These are phyloP conservation scores for Erucastrum elatum DNA, from an alignment of 345 rosid genomes.

Conservation along the genomic window DNA sequence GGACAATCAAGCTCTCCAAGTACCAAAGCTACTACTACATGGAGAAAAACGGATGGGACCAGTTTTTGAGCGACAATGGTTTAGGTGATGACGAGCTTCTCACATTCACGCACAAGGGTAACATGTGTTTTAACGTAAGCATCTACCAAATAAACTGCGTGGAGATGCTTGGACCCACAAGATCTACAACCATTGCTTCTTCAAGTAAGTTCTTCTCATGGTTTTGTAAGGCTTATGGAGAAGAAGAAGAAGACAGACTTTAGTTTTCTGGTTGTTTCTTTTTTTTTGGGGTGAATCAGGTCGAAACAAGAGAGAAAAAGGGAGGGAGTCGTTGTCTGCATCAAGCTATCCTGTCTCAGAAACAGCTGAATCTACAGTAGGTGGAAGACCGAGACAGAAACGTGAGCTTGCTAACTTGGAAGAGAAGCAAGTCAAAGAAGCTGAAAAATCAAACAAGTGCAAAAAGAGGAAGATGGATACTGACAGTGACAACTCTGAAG, in stretches of 20 bases:
- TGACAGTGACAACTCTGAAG: not conserved
- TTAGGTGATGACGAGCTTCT: conserved; percentile 32
- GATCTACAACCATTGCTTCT: conserved; percentile 1
- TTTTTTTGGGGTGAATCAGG: not conserved
- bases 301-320: conserved; percentile 13
- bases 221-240: not conserved
- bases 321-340: conserved; percentile 9
- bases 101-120: conserved; percentile 26
- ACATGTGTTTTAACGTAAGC: conserved; percentile 17
- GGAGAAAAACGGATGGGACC: conserved; percentile 31
- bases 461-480: conserved; percentile 13
- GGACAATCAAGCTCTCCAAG: conserved; percentile 14
- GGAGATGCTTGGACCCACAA: conserved; percentile 16
- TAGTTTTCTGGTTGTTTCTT: not conserved
- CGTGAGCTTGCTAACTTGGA: conserved; percentile 15
- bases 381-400: conserved; percentile 8
- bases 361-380: not conserved
- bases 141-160: conserved; percentile 8
- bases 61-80: conserved; percentile 27
- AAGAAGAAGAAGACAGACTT: not conserved
- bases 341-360: not conserved
- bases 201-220: conserved; percentile 8
- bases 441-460: not conserved
- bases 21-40: conserved; percentile 15
- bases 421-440: conserved; percentile 3